These are phyloP conservation scores for Micractinium sp. DNA, from an alignment of 139 green algal species.

Conservation along the genomic window DNA sequence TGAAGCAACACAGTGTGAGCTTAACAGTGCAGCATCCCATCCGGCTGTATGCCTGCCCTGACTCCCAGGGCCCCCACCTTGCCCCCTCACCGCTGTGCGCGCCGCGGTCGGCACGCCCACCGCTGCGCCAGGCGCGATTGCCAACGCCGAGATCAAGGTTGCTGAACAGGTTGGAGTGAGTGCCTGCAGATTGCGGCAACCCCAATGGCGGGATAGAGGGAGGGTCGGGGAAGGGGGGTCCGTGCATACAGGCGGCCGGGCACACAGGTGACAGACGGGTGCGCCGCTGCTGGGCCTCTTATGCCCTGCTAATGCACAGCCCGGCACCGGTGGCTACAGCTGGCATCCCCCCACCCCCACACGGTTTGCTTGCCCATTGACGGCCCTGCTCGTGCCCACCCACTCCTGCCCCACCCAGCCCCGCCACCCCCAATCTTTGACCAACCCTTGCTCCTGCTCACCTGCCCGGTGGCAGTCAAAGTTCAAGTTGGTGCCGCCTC, in stretches of 20 bases:
- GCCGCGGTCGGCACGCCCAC: background rate
- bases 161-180: conserved; percentile 25
- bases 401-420: background rate
- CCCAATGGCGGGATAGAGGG: no score
- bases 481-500: conserved; percentile 11
- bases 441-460: background rate
- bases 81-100: conserved; percentile 13
- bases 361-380: background rate
- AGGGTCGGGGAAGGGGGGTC: background rate
- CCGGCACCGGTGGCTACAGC: background rate
- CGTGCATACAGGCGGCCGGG: background rate
- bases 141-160: conserved; percentile 3
- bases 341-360: background rate
- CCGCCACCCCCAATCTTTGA: background rate
- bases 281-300: background rate
- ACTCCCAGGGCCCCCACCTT: background rate
- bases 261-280: background rate
- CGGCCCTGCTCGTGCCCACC: background rate
- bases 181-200: background rate
- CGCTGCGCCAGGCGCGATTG: conserved; percentile 6
- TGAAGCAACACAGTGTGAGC: no score
- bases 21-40: background rate
- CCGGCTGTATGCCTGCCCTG: no score
- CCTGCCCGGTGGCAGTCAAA: conserved; percentile 23
- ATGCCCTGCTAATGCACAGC: background rate